A percentile compares a stretch with the other conserved stretches of the same genome.
Evolutionary conservation across 106 monocot species (phyloP).

Genomic region (Dendrobium officinale): DNA sequence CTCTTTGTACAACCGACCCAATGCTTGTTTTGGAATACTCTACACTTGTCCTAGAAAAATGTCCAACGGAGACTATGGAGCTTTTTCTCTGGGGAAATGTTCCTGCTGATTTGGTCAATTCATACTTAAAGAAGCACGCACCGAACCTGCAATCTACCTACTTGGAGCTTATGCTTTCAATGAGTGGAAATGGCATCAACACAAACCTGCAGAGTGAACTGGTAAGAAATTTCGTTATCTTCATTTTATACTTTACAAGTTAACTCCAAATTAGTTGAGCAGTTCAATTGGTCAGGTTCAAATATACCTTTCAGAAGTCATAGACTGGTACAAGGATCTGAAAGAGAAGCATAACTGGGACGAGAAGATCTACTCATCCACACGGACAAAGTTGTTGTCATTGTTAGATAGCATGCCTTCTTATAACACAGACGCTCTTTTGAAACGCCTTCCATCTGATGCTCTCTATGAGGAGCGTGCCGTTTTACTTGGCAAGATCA

Average conservation of each 20-base stretch:
- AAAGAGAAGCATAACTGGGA: constrained; percentile 76
- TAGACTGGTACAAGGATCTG: constrained; percentile 84
- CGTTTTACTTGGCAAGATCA: constrained; percentile 77
- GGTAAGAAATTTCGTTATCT: constrained; percentile 25
- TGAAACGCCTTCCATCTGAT: constrained; percentile 76
- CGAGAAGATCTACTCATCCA: constrained; percentile 63
- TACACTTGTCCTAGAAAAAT: constrained; percentile 79
- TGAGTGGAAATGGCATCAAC: constrained; percentile 69
- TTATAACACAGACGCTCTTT: constrained; percentile 58
- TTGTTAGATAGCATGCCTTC: constrained; percentile 67
- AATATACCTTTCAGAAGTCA: constrained; percentile 94
- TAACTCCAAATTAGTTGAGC: constrained; percentile 5
- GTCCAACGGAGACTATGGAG: constrained; percentile 93
- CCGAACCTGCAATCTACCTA: constrained; percentile 94
- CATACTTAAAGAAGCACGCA: constrained; percentile 93
- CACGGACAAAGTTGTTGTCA: constrained; percentile 76
- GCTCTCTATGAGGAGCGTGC: constrained; percentile 91
- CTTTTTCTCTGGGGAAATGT: constrained; percentile 93
- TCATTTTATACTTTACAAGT: constrained; percentile 1
- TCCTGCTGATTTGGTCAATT: constrained; percentile 94
- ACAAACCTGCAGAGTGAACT: constrained; percentile 87
- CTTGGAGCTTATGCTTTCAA: constrained; percentile 93
- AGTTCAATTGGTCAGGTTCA: constrained; percentile 60
- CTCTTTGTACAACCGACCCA: constrained; percentile 82
- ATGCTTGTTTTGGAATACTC: constrained; percentile 96